A percentile compares a stretch with the other conserved stretches of the same genome.
These are phyloP conservation scores for Ogataea trehaloabstinens DNA, from an alignment of 805 yeast genomes.

Conservation along the genomic window DNA sequence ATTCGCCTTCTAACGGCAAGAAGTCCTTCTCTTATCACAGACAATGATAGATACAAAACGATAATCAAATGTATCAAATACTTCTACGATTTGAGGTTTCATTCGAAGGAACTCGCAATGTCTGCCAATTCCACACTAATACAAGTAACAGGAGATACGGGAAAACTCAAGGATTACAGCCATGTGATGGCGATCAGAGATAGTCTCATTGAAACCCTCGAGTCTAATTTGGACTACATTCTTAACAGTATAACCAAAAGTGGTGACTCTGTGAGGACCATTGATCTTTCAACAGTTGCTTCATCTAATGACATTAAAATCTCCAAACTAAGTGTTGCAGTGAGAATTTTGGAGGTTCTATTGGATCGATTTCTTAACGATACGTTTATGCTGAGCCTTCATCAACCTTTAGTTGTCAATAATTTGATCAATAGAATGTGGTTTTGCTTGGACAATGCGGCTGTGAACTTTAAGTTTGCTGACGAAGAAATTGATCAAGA, in stretches of 20 bases:
- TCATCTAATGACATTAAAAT: constrained; percentile 20
- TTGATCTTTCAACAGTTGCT: constrained; percentile 17
- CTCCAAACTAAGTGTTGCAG: constrained; percentile 25
- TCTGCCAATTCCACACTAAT: constrained; percentile 22
- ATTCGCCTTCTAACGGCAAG: constrained; percentile 21
- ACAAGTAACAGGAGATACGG: constrained; percentile 23
- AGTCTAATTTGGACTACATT: constrained; percentile 20
- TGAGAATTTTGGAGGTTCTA: constrained; percentile 26
- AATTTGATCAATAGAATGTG: constrained; percentile 27
- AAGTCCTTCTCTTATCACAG: constrained; percentile 25
- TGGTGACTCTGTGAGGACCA: constrained; percentile 7
- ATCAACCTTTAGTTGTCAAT: constrained; percentile 22
- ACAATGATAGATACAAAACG: constrained; percentile 18
- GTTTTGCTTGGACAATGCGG: constrained; percentile 33
- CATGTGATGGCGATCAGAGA: constrained; percentile 22
- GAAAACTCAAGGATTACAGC: constrained; percentile 22
- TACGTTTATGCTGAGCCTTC: constrained; percentile 20
- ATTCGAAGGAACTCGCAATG: constrained; percentile 20
- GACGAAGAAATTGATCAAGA: constrained; percentile 4
- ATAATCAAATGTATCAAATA: constrained; percentile 20
- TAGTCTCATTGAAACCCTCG: constrained; percentile 20
- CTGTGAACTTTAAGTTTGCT: constrained; percentile 24
- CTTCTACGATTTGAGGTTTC: constrained; percentile 27
- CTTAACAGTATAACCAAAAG: constrained; percentile 28
- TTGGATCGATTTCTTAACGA: constrained; percentile 22